Conservation (phyloP, 2,329 filamentous ascomycete genomes). For the Plenodomus tracheiphilus region DNA sequence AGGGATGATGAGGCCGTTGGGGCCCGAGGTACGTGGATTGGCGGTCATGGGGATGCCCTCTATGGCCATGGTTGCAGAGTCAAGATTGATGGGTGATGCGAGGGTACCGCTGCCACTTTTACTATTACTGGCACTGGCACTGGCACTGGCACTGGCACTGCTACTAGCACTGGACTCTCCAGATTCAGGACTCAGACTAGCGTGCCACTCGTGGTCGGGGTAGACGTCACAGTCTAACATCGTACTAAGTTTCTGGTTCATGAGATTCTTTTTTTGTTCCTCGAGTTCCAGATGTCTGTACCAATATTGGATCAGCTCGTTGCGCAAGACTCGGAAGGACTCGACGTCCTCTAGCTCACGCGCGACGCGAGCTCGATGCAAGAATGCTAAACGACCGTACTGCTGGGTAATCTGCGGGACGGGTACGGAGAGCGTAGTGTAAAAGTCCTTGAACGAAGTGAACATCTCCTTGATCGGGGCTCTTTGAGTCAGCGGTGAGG, state of each 20-base stretch:
- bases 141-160: neutral
- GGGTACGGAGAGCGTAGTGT: constrained; percentile 22
- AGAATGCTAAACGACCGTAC: constrained; percentile 22
- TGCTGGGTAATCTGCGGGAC: constrained; percentile 14
- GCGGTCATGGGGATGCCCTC: constrained; percentile 18
- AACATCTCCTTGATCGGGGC: constrained; percentile 37
- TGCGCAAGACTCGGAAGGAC: constrained; percentile 27
- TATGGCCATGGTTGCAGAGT: constrained; percentile 9
- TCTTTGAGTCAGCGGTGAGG: constrained; percentile 13
- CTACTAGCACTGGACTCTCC: neutral
- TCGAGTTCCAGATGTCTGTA: constrained; percentile 29
- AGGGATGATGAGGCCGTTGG: too few relatives aligned
- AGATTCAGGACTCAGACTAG: neutral
- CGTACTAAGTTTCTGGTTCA: constrained; percentile 18
- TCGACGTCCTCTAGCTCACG: constrained; percentile 38
- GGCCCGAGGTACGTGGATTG: too few relatives aligned
- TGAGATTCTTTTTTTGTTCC: constrained; percentile 23
- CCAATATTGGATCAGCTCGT: constrained; percentile 38
- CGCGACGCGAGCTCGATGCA: constrained; percentile 41
- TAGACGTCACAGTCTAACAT: constrained; percentile 34
- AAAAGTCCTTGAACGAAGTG: constrained; percentile 38
- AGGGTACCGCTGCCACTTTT: neutral
- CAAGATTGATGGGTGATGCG: constrained; percentile 10
- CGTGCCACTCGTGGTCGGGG: constrained; percentile 20
- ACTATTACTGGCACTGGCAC: neutral